phyloP scores from a whole-genome alignment of 768 basidiomycete species.

The Gymnopilus junonius region DNA sequence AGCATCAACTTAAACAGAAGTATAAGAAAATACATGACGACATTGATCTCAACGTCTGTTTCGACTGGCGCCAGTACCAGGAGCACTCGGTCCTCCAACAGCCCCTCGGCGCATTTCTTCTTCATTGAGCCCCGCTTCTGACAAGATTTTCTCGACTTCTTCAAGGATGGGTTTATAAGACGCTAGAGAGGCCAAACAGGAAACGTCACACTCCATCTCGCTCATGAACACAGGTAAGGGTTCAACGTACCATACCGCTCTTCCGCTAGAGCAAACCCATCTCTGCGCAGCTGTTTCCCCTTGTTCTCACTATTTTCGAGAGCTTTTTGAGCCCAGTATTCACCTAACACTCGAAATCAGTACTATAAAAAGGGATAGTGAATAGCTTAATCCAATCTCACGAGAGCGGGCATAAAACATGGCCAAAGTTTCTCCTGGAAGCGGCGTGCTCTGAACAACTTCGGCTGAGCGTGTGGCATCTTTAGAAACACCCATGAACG shows the following conservation, averaged over 20 bases:
- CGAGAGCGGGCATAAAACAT: constrained; percentile 84
- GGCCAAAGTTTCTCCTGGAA: constrained; percentile 84
- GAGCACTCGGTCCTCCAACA: constrained; percentile 39
- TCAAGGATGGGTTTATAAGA: constrained; percentile 81
- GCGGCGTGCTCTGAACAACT: constrained; percentile 73
- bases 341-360: constrained; percentile 44
- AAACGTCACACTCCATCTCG: not conserved
- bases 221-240: not conserved
- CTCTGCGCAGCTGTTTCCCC: constrained; percentile 78
- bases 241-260: constrained; percentile 65
- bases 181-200: constrained; percentile 42
- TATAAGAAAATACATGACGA: too few relatives aligned
- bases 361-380: not conserved
- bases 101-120: constrained; percentile 74
- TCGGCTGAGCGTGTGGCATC: constrained; percentile 65
- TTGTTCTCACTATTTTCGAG: constrained; percentile 59
- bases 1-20: too few relatives aligned
- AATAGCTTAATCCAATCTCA: constrained; percentile 37
- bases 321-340: constrained; percentile 82
- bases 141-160: constrained; percentile 83
- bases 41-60: constrained; percentile 39
- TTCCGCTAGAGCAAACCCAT: constrained; percentile 79
- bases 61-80: constrained; percentile 53
- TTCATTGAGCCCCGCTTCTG: constrained; percentile 84
- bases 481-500: constrained; percentile 65